These are phyloP conservation scores for Cladosporium sp. DNA, from an alignment of 2,329 filamentous ascomycete species.

Conservation along the genomic window DNA sequence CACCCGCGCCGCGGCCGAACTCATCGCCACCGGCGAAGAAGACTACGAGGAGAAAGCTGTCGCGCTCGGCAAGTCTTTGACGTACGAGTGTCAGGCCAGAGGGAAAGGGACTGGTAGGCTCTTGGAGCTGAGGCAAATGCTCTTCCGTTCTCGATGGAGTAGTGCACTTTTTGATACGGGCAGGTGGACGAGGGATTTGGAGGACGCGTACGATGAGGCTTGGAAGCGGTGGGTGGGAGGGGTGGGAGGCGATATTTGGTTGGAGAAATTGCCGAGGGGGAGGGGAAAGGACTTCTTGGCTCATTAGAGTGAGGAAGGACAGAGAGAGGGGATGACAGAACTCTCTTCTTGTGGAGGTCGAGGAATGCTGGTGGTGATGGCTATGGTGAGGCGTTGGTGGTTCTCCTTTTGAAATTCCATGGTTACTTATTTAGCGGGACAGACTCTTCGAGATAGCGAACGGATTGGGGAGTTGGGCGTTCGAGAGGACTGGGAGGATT, in stretches of 20 bases:
- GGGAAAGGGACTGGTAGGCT: constrained; percentile 56
- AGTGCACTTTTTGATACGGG: constrained; percentile 87
- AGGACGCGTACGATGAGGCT: constrained; percentile 80
- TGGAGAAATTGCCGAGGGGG: constrained; percentile 38
- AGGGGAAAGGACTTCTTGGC: too few species aligned
- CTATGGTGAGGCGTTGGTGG: too few species aligned
- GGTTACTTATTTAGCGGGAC: too few species aligned
- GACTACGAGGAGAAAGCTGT: constrained; percentile 80
- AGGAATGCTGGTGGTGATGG: too few species aligned
- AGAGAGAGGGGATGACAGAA: too few species aligned
- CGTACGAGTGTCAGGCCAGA: constrained; percentile 45
- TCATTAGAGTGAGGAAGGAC: too few species aligned
- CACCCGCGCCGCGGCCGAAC: constrained; percentile 60
- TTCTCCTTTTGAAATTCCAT: too few species aligned
- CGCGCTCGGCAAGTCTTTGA: constrained; percentile 58
- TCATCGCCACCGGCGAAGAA: constrained; percentile 72
- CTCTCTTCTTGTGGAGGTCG: too few species aligned
- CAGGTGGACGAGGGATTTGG: constrained; percentile 85
- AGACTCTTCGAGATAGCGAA: too few species aligned
- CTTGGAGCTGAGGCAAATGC: constrained; percentile 69
- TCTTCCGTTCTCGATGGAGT: constrained; percentile 79
- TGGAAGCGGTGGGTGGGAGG: constrained; percentile 85
- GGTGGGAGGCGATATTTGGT: constrained; percentile 87
- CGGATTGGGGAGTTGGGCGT: too few species aligned
- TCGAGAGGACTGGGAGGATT: too few species aligned